Conservation (phyloP, 2,329 filamentous ascomycete genomes). For the Colletotrichum sp. region DNA sequence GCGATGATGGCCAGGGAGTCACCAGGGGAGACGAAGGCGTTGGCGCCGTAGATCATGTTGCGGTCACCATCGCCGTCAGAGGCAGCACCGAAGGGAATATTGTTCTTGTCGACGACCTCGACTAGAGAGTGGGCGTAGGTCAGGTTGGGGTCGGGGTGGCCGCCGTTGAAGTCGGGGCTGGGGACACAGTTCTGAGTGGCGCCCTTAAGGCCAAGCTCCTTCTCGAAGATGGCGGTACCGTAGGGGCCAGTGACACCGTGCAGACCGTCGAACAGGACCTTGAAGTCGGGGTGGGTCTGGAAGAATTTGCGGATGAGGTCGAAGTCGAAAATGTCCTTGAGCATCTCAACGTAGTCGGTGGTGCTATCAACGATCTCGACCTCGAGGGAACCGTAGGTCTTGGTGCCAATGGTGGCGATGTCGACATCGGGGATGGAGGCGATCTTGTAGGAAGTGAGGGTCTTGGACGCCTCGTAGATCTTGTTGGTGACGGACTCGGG, state of each 20-base stretch:
- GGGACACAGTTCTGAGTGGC: constrained; percentile 90
- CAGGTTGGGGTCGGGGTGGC: constrained; percentile 97
- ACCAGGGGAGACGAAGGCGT: constrained; percentile 94
- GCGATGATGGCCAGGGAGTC: constrained; percentile 98
- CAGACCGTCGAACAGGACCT: constrained; percentile 94
- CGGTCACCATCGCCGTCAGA: constrained; percentile 97
- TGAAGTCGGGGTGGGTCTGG: constrained; percentile 85
- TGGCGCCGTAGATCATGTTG: constrained; percentile 99
- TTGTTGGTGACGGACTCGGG: constrained; percentile 98
- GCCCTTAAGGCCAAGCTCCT: constrained; percentile 83
- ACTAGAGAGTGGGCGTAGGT: constrained; percentile 96
- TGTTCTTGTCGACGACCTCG: constrained; percentile 87
- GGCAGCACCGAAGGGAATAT: constrained; percentile 94
- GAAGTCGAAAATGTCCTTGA: constrained; percentile 99
- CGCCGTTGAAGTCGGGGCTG: constrained; percentile 93
- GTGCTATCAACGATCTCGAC: constrained; percentile 96
- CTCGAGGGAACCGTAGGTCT: constrained; percentile 85
- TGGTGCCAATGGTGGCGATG: constrained; percentile 79
- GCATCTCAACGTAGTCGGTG: constrained; percentile 89
- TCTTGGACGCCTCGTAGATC: constrained; percentile 93
- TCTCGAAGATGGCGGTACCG: constrained; percentile 91
- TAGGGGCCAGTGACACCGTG: constrained; percentile 96
- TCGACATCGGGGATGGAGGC: constrained; percentile 87
- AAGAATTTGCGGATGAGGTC: constrained; percentile 95
- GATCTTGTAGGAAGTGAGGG: constrained; percentile 90